Conservation (phyloP, 2,329 filamentous ascomycete species). For the Pyrenophora tritici-repentis region DNA sequence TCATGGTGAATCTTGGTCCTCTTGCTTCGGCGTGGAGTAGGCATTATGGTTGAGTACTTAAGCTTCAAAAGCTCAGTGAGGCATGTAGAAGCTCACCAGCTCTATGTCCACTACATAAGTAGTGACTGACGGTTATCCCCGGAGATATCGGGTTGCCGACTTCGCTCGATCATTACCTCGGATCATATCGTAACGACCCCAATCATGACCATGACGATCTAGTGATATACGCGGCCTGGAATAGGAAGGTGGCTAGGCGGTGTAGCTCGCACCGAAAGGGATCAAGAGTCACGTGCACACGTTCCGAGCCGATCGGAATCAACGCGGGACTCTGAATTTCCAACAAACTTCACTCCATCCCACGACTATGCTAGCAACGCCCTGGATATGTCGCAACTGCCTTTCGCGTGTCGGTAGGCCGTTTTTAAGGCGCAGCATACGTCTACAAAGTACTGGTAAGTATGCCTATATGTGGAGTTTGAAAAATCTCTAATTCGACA, state of each 20-base stretch:
- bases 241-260: conserved; percentile 18
- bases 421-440: conserved; percentile 31
- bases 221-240: neutral
- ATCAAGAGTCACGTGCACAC: conserved; percentile 33
- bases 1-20: conserved; percentile 14
- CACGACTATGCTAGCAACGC: conserved; percentile 46
- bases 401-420: conserved; percentile 48
- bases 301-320: conserved; percentile 26
- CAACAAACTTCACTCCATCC: conserved; percentile 11
- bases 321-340: conserved; percentile 23
- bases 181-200: conserved; percentile 13
- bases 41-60: conserved; percentile 12
- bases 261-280: neutral
- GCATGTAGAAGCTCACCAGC: conserved; percentile 3
- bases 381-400: conserved; percentile 56
- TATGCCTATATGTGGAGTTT: neutral
- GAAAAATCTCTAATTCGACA: conserved; percentile 12
- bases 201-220: conserved; percentile 13
- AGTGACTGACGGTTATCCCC: conserved; percentile 34
- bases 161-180: conserved; percentile 27
- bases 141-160: conserved; percentile 34
- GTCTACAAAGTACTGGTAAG: conserved; percentile 38
- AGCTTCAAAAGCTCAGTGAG: conserved; percentile 8
- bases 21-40: conserved; percentile 20
- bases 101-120: conserved; percentile 11